These are phyloP conservation scores for Xylaria scruposa DNA, from an alignment of 495 filamentous ascomycete species.

Conservation along the genomic window DNA sequence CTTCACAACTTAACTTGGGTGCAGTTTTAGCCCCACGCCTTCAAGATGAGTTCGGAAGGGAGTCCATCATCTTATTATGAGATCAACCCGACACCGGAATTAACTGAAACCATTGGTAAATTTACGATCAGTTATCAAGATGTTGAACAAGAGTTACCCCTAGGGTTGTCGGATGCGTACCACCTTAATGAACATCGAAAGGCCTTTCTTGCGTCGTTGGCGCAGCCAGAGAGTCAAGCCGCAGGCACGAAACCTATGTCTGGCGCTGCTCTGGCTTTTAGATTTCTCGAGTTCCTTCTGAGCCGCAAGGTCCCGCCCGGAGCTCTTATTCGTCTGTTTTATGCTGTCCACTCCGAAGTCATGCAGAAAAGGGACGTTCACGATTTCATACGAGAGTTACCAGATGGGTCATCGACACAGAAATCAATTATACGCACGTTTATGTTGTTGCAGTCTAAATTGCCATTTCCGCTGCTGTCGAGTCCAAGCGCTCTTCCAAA, in stretches of 20 bases:
- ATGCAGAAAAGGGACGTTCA: conserved; percentile 20
- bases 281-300: conserved; percentile 15
- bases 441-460: conserved; percentile 17
- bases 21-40: background rate
- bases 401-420: conserved; percentile 10
- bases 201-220: conserved; percentile 1
- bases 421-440: conserved; percentile 20
- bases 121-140: conserved; percentile 17
- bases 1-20: background rate
- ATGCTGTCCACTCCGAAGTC: conserved; percentile 9
- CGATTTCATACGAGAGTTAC: conserved; percentile 12
- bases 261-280: conserved; percentile 10
- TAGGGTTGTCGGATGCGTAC: conserved; percentile 16
- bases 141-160: conserved; percentile 18
- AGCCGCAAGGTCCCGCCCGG: conserved; percentile 10
- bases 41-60: conserved; percentile 15
- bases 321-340: conserved; percentile 17
- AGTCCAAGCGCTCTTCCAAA: conserved; percentile 12
- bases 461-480: conserved; percentile 11
- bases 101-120: conserved; percentile 18
- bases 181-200: conserved; percentile 10
- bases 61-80: conserved; percentile 22
- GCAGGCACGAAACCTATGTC: conserved; percentile 3
- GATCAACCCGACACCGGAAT: conserved; percentile 21
- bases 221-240: background rate